Percentiles rank a stretch among this genome's conserved stretches.
Evolutionary conservation across 2,329 filamentous ascomycete species (phyloP).

Genomic region (Cryphonectria radicalis): DNA sequence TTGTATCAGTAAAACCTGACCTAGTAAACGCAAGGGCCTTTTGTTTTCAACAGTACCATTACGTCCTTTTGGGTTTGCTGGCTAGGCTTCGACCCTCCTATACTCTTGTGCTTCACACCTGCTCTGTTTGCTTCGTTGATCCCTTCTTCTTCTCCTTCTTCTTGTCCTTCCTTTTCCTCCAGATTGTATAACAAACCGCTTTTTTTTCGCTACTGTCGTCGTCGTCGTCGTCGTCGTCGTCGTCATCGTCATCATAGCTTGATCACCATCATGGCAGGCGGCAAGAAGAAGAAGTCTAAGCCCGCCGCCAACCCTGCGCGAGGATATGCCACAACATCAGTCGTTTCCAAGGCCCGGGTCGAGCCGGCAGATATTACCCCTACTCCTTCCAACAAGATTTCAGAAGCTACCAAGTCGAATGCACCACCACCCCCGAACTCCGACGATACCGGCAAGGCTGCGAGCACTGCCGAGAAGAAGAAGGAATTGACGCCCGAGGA

Average conservation of each 20-base stretch:
- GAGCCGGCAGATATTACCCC: conserved; percentile 52
- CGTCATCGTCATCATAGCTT: background rate
- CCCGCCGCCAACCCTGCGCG: conserved; percentile 82
- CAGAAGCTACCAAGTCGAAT: conserved; percentile 30
- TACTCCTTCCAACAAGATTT: conserved; percentile 32
- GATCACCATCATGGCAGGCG: conserved; percentile 63
- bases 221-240: background rate
- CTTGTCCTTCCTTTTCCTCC: background rate
- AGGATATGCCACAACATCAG: conserved; percentile 91
- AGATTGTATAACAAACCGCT: background rate
- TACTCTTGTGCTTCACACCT: background rate
- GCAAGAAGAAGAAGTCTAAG: conserved; percentile 96
- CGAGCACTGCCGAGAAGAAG: conserved; percentile 40
- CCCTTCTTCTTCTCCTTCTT: background rate
- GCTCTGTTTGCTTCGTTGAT: background rate
- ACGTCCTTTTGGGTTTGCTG: background rate
- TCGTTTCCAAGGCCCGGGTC: conserved; percentile 78
- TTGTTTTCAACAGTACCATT: conserved; percentile 5
- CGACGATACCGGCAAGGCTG: conserved; percentile 31
- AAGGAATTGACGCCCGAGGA: conserved; percentile 76
- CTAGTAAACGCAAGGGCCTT: conserved; percentile 1
- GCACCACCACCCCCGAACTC: conserved; percentile 31
- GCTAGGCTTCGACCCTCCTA: background rate
- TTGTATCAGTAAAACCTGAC: no score
- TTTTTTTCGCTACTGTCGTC: conserved; percentile 6